Base-by-base conservation (phyloP, 2,329 filamentous ascomycete genomes). In the Colletotrichum neosansevieriae region DNA sequence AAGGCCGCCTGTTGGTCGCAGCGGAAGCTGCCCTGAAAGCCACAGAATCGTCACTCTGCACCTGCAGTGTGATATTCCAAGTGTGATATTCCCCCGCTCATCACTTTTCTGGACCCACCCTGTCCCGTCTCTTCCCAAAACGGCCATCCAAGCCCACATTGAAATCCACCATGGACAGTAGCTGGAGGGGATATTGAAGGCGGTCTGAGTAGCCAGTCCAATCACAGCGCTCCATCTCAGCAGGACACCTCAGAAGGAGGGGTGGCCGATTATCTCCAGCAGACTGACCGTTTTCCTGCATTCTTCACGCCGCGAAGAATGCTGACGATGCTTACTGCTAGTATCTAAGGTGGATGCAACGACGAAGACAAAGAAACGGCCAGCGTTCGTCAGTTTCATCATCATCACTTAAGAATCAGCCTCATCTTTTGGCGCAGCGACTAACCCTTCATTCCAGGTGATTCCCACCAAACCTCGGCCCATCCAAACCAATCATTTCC, bases 191-290 rank as follows among this genome's bases (percentile, higher is more conserved):
- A 58, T 67, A 36, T 57, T 49, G 29, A 66, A 66, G 66, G 66
- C 61, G 61, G 61, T 69, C 66, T 69, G 56, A 62, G 40, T 17
- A 10, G 34, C 17, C 6, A 44, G n/a, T 4, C 66, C 66, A 69
- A 69, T 69, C 66, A 69, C 49, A 44, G 40, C 36, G 3, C 19
- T 29, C 38, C 15, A 15, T 50, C 51, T 38, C 61, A 44, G 34
- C 58, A 32, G 47, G 49, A 36, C 17, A 17, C 49, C 17, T 47
- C 13, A 36, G 32, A 36, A n/a, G 58, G 63, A 21, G 38, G 32
- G 19, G 19, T 38, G 50, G 24, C 17, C 15, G 21, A 40, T 17
- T 12, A 50, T 49, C 57, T 56, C 49, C 50, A 62, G 42, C 47
- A 65, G 17, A 53, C 29, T 11, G 32, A 42, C 19, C 58, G 42